phyloP scores from a whole-genome alignment of 306 rosid species.

The Ormosia emarginata region DNA sequence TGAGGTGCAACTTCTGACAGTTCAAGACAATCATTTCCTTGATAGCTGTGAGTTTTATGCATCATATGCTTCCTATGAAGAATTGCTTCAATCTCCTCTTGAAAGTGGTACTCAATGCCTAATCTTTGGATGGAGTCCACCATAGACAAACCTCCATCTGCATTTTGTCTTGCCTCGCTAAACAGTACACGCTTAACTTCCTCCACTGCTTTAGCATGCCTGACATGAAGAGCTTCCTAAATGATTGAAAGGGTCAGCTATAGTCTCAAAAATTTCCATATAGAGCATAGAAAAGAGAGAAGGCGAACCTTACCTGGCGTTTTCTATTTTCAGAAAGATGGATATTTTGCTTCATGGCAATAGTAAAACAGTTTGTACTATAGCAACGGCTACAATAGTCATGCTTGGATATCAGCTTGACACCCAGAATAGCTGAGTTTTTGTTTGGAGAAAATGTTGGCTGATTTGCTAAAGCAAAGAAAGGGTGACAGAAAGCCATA shows the following conservation, averaged over 20 bases:
- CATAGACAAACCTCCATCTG: constrained; percentile 15
- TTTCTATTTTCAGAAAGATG: not conserved
- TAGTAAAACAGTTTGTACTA: not conserved
- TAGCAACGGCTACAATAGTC: not conserved
- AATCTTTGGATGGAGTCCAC: constrained; percentile 45
- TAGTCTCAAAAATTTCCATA: not conserved
- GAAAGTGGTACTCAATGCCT: constrained; percentile 37
- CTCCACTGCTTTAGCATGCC: constrained; percentile 26
- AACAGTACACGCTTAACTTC: constrained; percentile 18
- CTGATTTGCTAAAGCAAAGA: not conserved
- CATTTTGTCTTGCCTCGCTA: not conserved
- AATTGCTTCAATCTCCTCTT: constrained; percentile 33
- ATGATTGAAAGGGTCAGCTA: not conserved
- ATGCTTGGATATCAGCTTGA: not conserved
- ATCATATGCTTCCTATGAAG: constrained; percentile 1
- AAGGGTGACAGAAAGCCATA: not conserved
- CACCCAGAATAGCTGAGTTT: not conserved
- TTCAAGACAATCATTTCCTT: not conserved
- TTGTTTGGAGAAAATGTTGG: not conserved
- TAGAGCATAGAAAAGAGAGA: not conserved
- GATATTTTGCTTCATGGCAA: not conserved
- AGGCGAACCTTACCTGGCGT: not conserved
- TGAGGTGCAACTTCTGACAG: constrained; percentile 36
- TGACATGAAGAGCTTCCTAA: constrained; percentile 9
- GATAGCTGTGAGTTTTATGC: not conserved